These are phyloP conservation scores for Panellus pusillus DNA, from an alignment of 768 basidiomycete species.

Conservation along the genomic window DNA sequence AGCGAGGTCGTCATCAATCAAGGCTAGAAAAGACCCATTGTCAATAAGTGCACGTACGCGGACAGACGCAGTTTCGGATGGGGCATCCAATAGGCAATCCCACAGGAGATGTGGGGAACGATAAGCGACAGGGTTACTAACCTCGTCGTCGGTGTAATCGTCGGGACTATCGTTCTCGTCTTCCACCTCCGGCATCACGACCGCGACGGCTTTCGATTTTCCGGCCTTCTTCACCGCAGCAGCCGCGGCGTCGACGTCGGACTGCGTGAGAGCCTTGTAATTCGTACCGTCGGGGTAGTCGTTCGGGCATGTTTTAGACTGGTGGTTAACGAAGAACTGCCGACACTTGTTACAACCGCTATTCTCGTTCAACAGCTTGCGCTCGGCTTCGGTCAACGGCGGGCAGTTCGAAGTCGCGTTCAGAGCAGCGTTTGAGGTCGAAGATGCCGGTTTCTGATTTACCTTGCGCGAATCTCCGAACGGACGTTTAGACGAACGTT, in stretches of 20 bases:
- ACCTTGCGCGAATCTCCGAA: no score
- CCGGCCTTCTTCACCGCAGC: no score
- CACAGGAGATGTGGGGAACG: constrained; percentile 12
- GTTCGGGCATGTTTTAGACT: constrained; percentile 15
- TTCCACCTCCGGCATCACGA: background rate
- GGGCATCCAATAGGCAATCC: constrained; percentile 14
- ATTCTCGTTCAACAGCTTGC: constrained; percentile 11
- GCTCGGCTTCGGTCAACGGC: no score
- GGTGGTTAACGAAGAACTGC: constrained; percentile 14
- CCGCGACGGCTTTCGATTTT: no score
- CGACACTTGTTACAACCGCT: constrained; percentile 29
- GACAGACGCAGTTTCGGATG: background rate
- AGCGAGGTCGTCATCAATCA: constrained; percentile 20
- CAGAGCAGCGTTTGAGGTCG: no score
- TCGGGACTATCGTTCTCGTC: background rate
- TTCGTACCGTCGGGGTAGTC: constrained; percentile 17
- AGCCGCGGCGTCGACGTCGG: background rate
- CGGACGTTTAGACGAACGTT: no score
- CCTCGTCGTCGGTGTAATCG: no score
- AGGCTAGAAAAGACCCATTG: constrained; percentile 25
- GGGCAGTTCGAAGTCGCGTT: no score
- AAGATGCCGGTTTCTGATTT: no score
- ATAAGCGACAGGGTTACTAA: constrained; percentile 17
- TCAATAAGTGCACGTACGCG: constrained; percentile 24
- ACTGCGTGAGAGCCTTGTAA: constrained; percentile 19